These are phyloP conservation scores for Globisporangium solare DNA, from an alignment of 352 stramenopile species.

Conservation along the genomic window DNA sequence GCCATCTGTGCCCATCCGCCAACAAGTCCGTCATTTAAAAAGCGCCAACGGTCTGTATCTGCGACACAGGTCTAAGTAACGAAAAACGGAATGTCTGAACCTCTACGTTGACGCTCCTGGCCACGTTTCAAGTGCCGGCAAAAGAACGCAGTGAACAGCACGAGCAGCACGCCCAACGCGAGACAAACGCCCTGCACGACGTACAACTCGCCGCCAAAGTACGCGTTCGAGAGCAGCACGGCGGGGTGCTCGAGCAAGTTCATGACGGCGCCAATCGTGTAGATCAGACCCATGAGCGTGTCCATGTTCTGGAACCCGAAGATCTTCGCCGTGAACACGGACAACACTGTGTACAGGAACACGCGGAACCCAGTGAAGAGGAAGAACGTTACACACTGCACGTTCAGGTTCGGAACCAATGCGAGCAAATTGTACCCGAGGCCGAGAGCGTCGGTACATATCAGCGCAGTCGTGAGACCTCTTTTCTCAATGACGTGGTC, in stretches of 20 bases:
- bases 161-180: conserved; percentile 39
- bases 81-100: no score
- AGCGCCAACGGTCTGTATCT: no score
- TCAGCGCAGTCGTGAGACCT: conserved; percentile 54
- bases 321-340: conserved; percentile 80
- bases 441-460: conserved; percentile 68
- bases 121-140: conserved; percentile 1
- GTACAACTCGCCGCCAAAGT: conserved; percentile 54
- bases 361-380: conserved; percentile 79
- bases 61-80: no score
- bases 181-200: conserved; percentile 47
- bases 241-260: conserved; percentile 77
- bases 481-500: conserved; percentile 76
- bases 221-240: conserved; percentile 60
- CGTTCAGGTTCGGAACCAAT: conserved; percentile 53
- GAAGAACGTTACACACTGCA: conserved; percentile 73
- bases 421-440: conserved; percentile 74
- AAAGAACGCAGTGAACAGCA: conserved; percentile 54
- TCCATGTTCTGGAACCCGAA: conserved; percentile 84
- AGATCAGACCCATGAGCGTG: conserved; percentile 78
- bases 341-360: conserved; percentile 85
- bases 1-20: conserved; percentile 63
- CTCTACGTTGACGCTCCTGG: no score
- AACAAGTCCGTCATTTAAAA: conserved; percentile 11
- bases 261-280: conserved; percentile 65